Evolutionary conservation across 805 yeast genomes (phyloP), one percentile per base, ranked within the genome.

Genomic region (Clavispora santaluciae): DNA sequence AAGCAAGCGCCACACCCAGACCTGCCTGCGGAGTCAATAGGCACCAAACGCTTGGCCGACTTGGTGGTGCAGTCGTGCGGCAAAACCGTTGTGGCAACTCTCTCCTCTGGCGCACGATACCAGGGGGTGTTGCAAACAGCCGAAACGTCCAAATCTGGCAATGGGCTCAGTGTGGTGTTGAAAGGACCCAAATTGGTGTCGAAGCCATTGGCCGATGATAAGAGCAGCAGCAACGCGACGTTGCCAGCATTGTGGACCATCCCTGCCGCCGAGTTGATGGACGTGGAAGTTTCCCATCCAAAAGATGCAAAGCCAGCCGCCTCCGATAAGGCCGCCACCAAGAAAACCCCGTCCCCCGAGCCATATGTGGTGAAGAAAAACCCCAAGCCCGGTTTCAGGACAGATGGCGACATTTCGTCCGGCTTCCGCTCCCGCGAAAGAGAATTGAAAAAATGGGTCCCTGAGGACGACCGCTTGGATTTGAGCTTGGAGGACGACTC

Each of bases 401-500:
- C 96, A 1, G 99, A 91, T 61, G 65, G 81, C 2, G 98, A 86
- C 57, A 91, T 93, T 39, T 79, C 91, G 5, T 48, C 51, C 6
- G 75, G 79, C 5, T 54, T 55, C 11, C 62, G 59, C 15, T 48
- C 70, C 24, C 72, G 64, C 45, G 93, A 86, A 61, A 77, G 95
- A 44, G 89, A 83, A 54, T 75, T 93, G 40, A 79, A 85, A 63
- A 75, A 71, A 53, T 91, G 99, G 99, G 77, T 77, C 16, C 95
- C 95, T 4, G 95, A 84, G 39, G 76, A 38, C 8, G 48, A 44
- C 16, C 72, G 68, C 11, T 54, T 59, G 11, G 49, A 47, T 3
- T 44, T 64, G 30, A 34, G 60, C 0, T 59, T 76, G 21, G 77
- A 72, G 12, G 76, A 71, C 26, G 38, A 43, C 23, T 31, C 45